Evolutionary conservation across 805 yeast species (phyloP), one percentile per base, ranked within the genome.

Genomic region (Saccharomyces jurei): DNA sequence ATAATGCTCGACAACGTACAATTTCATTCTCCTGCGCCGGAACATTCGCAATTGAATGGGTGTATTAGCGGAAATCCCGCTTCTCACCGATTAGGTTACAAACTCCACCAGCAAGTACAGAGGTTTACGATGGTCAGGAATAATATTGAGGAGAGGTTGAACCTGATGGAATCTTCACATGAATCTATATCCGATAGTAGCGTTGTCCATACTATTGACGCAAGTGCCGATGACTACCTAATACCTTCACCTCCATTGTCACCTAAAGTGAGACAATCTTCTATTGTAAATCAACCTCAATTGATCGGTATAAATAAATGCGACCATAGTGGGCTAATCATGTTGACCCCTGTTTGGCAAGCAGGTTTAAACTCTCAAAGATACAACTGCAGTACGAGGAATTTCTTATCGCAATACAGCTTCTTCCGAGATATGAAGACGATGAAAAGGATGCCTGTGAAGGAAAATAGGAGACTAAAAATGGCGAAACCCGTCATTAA

Each of bases 221-320:
- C 22, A 41, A n/a, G 44, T 44, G 50, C 55, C 49, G 66, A 63
- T 29, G 67, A 61, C 49, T 56, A 57, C 31, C 55, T 60, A 41
- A 65, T 68, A 29, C 70, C 70, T 6, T 68, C 71, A 21, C 71
- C 71, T 10, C 71, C 71, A 11, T 58, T 62, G 52, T 68, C 71
- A 2, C 71, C 71, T 25, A 58, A 58, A 48, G 36, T 55, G 48
- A 51, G 46, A n/a, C 27, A 41, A 3, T 29, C 14, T n/a, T 4
- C 54, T 54, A 10, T 44, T 41, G 32, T 52, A 50, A 29, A 31
- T 17, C 10, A 27, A 48, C 27, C 53, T 27, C n/a, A 46, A 11
- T 17, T 27, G 14, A 21, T 27, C 57, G n/a, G 51, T 54, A 14
- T 55, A 58, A 11, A 25, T 25, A 25, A 46, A 52, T 21, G 46